Percentiles rank a stretch among this genome's conserved stretches.
Evolutionary conservation across 75 land plant genomes (phyloP).

Genomic region (Cupressus sempervirens): DNA sequence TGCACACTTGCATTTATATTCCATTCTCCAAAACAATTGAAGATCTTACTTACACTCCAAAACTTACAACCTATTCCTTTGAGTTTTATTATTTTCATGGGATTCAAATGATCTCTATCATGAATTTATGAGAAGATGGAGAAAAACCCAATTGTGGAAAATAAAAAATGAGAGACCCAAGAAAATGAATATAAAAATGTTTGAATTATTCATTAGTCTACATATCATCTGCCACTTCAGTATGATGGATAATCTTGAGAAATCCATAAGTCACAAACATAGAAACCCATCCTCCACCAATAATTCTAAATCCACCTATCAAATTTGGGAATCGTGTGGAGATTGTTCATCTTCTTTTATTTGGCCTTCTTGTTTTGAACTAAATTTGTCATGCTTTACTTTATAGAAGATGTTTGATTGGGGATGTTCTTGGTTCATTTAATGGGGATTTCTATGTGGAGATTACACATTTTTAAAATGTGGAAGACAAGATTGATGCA

Average conservation of each 20-base stretch:
- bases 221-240: not conserved
- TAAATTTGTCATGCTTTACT: not conserved
- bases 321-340: constrained; percentile 23
- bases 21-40: no score
- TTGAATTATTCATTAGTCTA: not conserved
- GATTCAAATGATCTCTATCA: not conserved
- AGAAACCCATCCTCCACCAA: constrained; percentile 62
- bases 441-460: no score
- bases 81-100: not conserved
- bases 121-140: not conserved
- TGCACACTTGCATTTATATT: no score
- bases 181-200: not conserved
- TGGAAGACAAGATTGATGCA: not conserved
- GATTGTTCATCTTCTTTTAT: not conserved
- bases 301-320: constrained; percentile 34
- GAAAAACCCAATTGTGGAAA: no score
- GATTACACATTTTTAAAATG: no score
- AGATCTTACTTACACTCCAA: no score
- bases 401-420: not conserved
- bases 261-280: constrained; percentile 56
- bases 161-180: not conserved
- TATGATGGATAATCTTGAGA: constrained; percentile 29
- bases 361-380: not conserved
- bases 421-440: no score
- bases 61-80: not conserved